Evolutionary conservation across 352 stramenopile species (phyloP).

Genomic region (Pythium phragmiticola): DNA sequence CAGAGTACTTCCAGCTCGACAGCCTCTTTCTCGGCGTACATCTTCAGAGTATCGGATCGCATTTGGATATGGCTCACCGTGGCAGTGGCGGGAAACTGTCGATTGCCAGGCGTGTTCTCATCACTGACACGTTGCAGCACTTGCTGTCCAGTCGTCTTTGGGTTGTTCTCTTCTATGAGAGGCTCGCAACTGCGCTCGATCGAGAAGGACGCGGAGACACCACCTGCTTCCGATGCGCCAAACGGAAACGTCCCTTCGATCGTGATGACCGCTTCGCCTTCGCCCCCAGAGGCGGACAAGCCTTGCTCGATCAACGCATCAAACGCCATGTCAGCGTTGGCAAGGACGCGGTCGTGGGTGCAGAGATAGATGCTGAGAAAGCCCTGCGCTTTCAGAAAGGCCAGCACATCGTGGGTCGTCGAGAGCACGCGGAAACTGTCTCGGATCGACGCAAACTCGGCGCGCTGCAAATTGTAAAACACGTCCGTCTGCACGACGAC

Average conservation of each 20-base stretch:
- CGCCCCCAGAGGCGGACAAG: background rate
- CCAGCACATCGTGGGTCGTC: conserved; percentile 43
- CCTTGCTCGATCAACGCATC: conserved; percentile 27
- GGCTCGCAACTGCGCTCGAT: conserved; percentile 5
- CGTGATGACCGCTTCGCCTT: background rate
- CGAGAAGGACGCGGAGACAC: conserved; percentile 12
- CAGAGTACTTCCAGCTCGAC: conserved; percentile 38
- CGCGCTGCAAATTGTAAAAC: conserved; percentile 53
- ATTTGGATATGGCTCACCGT: conserved; percentile 40
- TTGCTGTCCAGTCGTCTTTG: background rate
- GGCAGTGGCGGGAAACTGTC: conserved; percentile 1
- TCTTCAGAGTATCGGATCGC: conserved; percentile 21
- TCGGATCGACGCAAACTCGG: conserved; percentile 66
- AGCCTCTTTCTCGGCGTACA: conserved; percentile 36
- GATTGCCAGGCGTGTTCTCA: background rate
- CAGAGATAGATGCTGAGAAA: conserved; percentile 66
- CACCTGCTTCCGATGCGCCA: conserved; percentile 28
- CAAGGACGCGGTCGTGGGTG: conserved; percentile 60
- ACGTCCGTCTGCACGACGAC: conserved; percentile 82
- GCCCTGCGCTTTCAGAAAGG: conserved; percentile 33
- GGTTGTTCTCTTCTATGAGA: background rate
- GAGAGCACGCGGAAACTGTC: conserved; percentile 72
- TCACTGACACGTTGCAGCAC: background rate
- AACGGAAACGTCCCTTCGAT: conserved; percentile 50
- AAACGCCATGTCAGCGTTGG: conserved; percentile 57